Percentiles rank a stretch among this genome's conserved stretches.
phyloP scores from a whole-genome alignment of 495 filamentous ascomycete genomes.

The Evernia prunastri region DNA sequence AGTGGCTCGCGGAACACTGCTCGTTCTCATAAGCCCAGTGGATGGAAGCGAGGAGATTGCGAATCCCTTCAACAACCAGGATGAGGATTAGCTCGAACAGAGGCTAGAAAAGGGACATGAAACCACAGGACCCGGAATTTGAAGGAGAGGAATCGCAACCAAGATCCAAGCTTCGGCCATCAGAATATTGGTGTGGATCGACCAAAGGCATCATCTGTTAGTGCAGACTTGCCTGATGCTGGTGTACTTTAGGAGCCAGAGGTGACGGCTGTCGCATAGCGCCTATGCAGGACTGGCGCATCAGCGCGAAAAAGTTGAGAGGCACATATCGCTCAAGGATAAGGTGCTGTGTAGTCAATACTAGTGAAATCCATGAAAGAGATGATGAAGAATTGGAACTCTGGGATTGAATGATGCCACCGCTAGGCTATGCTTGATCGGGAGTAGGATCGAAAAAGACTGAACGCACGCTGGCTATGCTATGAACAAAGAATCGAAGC shows the following conservation, averaged over 20 bases:
- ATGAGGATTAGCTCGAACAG: conserved; percentile 38
- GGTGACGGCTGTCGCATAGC: not conserved
- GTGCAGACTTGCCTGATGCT: not conserved
- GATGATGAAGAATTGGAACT: not conserved
- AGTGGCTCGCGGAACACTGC: conserved; percentile 84
- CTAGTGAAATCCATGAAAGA: not conserved
- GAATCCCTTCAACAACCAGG: conserved; percentile 78
- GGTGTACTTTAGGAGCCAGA: not conserved
- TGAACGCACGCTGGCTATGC: not conserved
- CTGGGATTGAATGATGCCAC: not conserved
- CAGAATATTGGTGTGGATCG: not conserved
- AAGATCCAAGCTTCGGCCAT: not conserved
- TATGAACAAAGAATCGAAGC: not conserved
- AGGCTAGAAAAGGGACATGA: not conserved
- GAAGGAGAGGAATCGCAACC: not conserved
- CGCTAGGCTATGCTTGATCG: not conserved
- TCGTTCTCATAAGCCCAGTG: conserved; percentile 84
- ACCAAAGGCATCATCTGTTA: not conserved
- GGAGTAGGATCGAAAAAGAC: not conserved
- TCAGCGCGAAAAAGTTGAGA: conserved; percentile 2
- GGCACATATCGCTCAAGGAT: not conserved
- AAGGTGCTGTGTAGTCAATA: too few relatives aligned
- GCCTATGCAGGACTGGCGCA: conserved; percentile 1
- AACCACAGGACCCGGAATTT: not conserved
- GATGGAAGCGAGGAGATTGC: conserved; percentile 94